A percentile compares a stretch with the other conserved stretches of the same genome.
phyloP scores from a whole-genome alignment of 2,329 filamentous ascomycete species.

The Xylaria sp. region DNA sequence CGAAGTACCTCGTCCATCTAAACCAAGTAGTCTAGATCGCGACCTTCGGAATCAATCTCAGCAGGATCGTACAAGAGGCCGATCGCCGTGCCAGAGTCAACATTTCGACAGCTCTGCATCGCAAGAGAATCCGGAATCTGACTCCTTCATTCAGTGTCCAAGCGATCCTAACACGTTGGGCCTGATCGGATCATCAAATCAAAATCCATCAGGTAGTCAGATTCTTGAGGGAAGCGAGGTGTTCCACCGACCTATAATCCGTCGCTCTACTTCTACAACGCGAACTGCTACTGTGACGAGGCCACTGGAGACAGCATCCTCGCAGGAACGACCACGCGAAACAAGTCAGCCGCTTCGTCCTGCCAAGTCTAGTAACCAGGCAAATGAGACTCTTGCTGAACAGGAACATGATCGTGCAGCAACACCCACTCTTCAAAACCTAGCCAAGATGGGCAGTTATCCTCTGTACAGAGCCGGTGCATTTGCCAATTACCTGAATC shows the following conservation, averaged over 20 bases:
- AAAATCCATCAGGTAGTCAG: constrained; percentile 84
- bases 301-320: constrained; percentile 14
- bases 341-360: constrained; percentile 18
- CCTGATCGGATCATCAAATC: constrained; percentile 60
- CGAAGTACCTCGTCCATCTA: constrained; percentile 45
- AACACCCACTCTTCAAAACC: constrained; percentile 46
- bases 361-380: constrained; percentile 36
- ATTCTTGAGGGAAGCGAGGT: constrained; percentile 84
- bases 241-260: constrained; percentile 73
- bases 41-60: constrained; percentile 42
- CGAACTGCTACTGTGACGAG: constrained; percentile 21
- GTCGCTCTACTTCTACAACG: constrained; percentile 41
- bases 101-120: constrained; percentile 41
- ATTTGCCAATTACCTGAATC: constrained; percentile 76
- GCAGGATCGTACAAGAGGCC: constrained; percentile 60
- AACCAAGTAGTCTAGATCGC: constrained; percentile 49
- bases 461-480: constrained; percentile 78
- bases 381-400: constrained; percentile 29
- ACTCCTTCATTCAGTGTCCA: constrained; percentile 69
- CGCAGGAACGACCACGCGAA: constrained; percentile 18
- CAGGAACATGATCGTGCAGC: constrained; percentile 27
- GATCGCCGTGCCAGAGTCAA: constrained; percentile 47
- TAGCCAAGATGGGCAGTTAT: constrained; percentile 61
- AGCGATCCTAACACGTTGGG: constrained; percentile 71
- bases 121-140: constrained; percentile 55